Evolutionary conservation across 2,329 filamentous ascomycete genomes (phyloP).

Genomic region (Myotisia sp.): DNA sequence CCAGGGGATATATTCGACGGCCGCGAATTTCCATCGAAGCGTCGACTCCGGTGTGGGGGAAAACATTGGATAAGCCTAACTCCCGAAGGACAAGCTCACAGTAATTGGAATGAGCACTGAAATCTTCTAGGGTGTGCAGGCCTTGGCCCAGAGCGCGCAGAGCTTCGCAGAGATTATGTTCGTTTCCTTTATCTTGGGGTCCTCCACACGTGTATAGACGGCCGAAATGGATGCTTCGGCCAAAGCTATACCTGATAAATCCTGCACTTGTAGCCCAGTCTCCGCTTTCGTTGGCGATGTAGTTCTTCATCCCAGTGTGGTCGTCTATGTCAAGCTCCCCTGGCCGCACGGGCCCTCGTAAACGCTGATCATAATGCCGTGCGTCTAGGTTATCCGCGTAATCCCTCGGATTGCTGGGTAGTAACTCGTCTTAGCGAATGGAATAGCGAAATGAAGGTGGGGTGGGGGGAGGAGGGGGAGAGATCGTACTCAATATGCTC

Average conservation of each 20-base stretch:
- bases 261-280: conserved; percentile 81
- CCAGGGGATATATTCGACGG: conserved; percentile 55
- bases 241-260: conserved; percentile 63
- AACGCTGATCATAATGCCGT: conserved; percentile 56
- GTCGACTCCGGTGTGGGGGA: conserved; percentile 55
- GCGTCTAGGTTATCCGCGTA: conserved; percentile 83
- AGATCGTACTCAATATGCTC: conserved; percentile 35
- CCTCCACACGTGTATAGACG: conserved; percentile 57
- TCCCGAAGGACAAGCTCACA: conserved; percentile 63
- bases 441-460: conserved; percentile 21
- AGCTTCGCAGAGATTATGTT: conserved; percentile 67
- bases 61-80: conserved; percentile 53
- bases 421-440: conserved; percentile 40
- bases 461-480: not conserved
- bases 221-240: conserved; percentile 62
- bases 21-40: conserved; percentile 54
- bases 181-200: conserved; percentile 45
- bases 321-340: conserved; percentile 59
- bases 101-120: conserved; percentile 69
- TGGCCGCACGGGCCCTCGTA: conserved; percentile 63
- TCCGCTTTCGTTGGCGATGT: conserved; percentile 82
- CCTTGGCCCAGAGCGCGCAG: conserved; percentile 62
- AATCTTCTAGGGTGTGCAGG: conserved; percentile 67
- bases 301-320: conserved; percentile 94
- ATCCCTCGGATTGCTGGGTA: conserved; percentile 56